Conservation (phyloP, 2,329 filamentous ascomycete species). For the Beauveria bassiana region DNA sequence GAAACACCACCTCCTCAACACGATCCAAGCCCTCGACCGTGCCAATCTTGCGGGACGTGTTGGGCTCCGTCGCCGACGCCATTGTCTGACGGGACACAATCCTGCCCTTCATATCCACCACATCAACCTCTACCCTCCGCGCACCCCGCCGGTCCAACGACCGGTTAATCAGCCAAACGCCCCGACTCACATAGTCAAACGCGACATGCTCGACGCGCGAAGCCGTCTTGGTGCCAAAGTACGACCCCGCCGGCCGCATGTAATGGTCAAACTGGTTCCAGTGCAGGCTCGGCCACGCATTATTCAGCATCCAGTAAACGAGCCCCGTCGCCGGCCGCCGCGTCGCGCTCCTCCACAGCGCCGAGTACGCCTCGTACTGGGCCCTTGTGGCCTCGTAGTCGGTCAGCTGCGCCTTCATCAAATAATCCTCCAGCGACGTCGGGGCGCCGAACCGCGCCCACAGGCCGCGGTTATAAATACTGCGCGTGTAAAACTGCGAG, state of each 20-base stretch:
- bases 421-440: slow-evolving; percentile 45
- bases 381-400: slow-evolving; percentile 57
- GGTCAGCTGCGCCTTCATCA: slow-evolving; percentile 51
- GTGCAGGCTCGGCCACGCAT: slow-evolving; percentile 56
- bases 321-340: slow-evolving; percentile 50
- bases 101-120: slow-evolving; percentile 41
- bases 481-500: slow-evolving; percentile 47
- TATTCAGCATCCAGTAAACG: slow-evolving; percentile 63
- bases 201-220: slow-evolving; percentile 43
- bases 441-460: slow-evolving; percentile 44
- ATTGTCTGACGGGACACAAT: slow-evolving; percentile 27
- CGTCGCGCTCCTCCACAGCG: slow-evolving; percentile 43
- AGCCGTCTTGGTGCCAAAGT: slow-evolving; percentile 50
- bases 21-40: slow-evolving; percentile 19
- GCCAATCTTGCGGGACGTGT: slow-evolving; percentile 28
- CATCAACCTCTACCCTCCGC: slow-evolving; percentile 38
- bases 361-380: slow-evolving; percentile 49
- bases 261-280: slow-evolving; percentile 62
- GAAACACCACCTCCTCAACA: slow-evolving; percentile 37
- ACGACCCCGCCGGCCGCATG: slow-evolving; percentile 47
- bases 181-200: slow-evolving; percentile 42
- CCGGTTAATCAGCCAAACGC: slow-evolving; percentile 48
- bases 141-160: slow-evolving; percentile 30
- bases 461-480: slow-evolving; percentile 50
- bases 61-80: slow-evolving; percentile 32